A percentile compares a stretch with the other conserved stretches of the same genome.
Conservation (phyloP, 371 early-diverging fungal species). For the Mucor piriformis region DNA sequence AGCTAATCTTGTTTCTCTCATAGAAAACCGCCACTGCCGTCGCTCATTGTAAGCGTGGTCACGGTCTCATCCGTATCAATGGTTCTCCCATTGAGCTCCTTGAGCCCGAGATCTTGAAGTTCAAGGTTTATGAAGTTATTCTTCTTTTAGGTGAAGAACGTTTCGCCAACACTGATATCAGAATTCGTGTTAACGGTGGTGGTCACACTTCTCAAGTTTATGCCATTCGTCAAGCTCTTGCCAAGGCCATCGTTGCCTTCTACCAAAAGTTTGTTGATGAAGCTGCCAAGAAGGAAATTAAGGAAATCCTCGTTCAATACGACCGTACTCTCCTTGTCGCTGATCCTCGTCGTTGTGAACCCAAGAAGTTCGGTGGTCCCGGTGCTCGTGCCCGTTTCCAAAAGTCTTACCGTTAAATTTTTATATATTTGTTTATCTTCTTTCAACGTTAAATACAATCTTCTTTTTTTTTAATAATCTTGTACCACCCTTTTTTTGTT, state of each 20-base stretch:
- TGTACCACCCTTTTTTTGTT: constrained; percentile 1
- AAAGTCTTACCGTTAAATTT: constrained; percentile 94
- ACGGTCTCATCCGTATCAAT: constrained; percentile 93
- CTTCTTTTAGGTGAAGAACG: constrained; percentile 95
- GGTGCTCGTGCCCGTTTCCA: constrained; percentile 99
- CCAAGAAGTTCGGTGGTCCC: constrained; percentile 99
- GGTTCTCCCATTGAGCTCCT: constrained; percentile 97
- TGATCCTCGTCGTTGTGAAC: constrained; percentile 99
- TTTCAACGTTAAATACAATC: neutral
- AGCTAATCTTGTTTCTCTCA: neutral
- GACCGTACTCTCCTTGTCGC: constrained; percentile 99
- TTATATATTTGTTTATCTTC: constrained; percentile 3
- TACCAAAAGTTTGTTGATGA: constrained; percentile 99
- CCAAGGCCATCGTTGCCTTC: constrained; percentile 99
- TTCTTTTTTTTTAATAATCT: constrained; percentile 4
- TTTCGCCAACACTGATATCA: constrained; percentile 97
- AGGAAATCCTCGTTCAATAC: constrained; percentile 93
- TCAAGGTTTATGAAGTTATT: constrained; percentile 99
- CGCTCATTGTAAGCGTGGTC: constrained; percentile 97
- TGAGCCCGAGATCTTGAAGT: constrained; percentile 95
- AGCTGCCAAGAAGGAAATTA: constrained; percentile 99
- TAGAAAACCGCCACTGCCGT: constrained; percentile 99
- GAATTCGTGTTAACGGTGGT: constrained; percentile 98
- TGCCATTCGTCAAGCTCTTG: constrained; percentile 99
- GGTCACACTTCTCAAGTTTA: constrained; percentile 98